Base-by-base conservation (phyloP, 768 basidiomycete species). In the Trametes coccinea region DNA sequence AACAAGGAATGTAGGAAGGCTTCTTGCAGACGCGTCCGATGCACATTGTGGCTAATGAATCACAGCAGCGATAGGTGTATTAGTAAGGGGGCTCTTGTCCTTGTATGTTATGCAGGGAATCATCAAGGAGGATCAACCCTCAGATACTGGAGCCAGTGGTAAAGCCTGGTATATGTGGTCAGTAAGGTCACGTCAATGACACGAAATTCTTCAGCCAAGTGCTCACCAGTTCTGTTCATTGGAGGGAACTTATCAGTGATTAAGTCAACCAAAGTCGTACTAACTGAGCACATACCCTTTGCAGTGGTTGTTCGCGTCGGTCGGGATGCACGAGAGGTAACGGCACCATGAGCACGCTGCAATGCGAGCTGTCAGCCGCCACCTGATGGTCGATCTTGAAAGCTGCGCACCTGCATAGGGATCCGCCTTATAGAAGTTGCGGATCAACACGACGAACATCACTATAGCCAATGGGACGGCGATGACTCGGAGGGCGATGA, bases 351-450 rank as follows among this genome's bases (percentile, higher is more conserved):
- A 79, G 72, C 92, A 94, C 31, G 92, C 93, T 92, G 53, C 39
- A 14, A 22, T 30, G 9, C 16, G n/a, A 5, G 34, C 34, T 59
- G 34, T 57, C 11, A 52, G n/a, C n/a, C 51, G 53, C 34, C 4
- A 30, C 8, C 13, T 22, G 8, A 57, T 56, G 13, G 43, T 55
- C 22, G 22, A 64, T 51, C 46, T 46, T 22, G 22, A 22, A 22
- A 46, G 43, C 14, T 17, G 75, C 83, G 61, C 77, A 85, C 93
- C 92, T 11, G 87, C 87, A 70, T 90, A 90, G 33, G 95, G 92
- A 72, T 97, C 82, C 46, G 84, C 85, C 1, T 85, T 93, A 72
- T 95, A 97, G 72, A 98, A 98, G 74, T 98, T 98, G 62, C 87
- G 79, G 39, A 82, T 82, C 48, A 98, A 80, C 13, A 95, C 80